Conservation (phyloP, 768 basidiomycete species). For the Arthromyces matolae region DNA sequence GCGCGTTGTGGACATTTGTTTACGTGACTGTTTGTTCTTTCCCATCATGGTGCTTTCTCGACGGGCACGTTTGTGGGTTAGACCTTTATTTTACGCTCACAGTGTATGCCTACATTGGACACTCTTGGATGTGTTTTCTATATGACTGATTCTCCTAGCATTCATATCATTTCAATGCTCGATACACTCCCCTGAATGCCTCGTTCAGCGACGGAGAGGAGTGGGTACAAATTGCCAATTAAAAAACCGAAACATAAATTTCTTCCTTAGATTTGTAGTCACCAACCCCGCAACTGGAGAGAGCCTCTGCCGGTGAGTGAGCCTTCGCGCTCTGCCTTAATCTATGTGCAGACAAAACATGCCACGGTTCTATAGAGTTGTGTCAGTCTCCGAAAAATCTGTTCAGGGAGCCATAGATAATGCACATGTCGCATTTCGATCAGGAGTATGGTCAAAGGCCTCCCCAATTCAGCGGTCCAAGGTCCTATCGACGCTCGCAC, state of each 20-base stretch:
- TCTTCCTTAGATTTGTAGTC: constrained; percentile 52
- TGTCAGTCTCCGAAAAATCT: constrained; percentile 46
- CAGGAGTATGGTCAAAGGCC: constrained; percentile 71
- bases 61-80: no score
- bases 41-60: no score
- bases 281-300: constrained; percentile 69
- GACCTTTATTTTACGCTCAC: no score
- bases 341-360: background rate
- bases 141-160: constrained; percentile 3
- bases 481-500: constrained; percentile 62
- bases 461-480: constrained; percentile 57
- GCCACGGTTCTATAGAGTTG: constrained; percentile 48
- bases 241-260: no score
- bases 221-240: no score
- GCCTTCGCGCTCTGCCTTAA: background rate
- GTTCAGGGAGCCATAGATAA: constrained; percentile 48
- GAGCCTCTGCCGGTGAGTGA: constrained; percentile 50
- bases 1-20: constrained; percentile 37
- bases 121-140: no score
- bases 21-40: background rate
- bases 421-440: constrained; percentile 58
- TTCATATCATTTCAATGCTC: constrained; percentile 10
- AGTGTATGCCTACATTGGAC: no score
- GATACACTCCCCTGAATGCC: constrained; percentile 6
- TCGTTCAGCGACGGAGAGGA: constrained; percentile 11